These are phyloP conservation scores for Dothideomycetes sp. DNA, from an alignment of 2,329 filamentous ascomycete species.

Conservation along the genomic window DNA sequence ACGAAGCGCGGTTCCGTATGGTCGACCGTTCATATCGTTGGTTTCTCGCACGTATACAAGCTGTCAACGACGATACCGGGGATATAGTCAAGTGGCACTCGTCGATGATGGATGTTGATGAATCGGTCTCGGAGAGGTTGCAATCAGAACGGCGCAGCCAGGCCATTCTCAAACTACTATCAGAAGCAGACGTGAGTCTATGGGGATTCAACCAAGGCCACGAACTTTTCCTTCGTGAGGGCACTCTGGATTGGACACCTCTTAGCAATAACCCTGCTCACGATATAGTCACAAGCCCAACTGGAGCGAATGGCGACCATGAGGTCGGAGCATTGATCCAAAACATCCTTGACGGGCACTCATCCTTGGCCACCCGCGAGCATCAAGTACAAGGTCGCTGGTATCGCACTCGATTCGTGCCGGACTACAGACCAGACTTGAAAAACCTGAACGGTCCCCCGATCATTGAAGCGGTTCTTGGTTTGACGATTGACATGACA, in stretches of 20 bases:
- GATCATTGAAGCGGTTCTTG: conserved; percentile 6
- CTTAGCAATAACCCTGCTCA: neutral
- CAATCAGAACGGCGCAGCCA: neutral
- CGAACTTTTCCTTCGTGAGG: neutral
- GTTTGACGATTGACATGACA: conserved; percentile 13
- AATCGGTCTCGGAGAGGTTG: neutral
- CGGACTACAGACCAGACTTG: neutral
- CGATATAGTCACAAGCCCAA: neutral
- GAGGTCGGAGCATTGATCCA: neutral
- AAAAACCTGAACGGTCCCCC: neutral
- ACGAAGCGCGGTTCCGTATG: neutral
- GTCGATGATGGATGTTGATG: neutral
- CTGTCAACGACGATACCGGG: neutral
- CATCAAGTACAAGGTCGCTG: neutral
- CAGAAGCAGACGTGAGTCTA: neutral
- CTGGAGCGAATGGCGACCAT: neutral
- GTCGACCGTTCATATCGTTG: neutral
- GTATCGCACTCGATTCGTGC: neutral
- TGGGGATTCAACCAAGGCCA: neutral
- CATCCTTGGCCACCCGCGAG: neutral
- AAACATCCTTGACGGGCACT: neutral
- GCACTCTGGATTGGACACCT: neutral
- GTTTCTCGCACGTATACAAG: neutral
- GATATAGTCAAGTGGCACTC: neutral
- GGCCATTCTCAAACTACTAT: neutral